phyloP scores from a whole-genome alignment of 2,329 filamentous ascomycete species.

The Scytalidium lignicola region DNA sequence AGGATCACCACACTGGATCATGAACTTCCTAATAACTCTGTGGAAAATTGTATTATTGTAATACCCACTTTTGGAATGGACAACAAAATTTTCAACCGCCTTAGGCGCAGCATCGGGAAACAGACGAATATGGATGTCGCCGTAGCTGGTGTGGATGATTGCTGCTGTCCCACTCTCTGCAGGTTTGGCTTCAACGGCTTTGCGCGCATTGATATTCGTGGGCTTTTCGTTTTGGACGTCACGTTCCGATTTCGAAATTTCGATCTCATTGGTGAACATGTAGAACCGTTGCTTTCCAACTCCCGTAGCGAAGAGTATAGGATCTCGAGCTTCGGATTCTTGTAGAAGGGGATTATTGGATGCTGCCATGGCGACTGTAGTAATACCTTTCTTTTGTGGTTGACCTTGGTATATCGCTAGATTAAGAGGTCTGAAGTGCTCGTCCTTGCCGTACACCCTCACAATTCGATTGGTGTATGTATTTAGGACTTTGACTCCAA shows the following conservation, averaged over 20 bases:
- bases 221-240: constrained; percentile 96
- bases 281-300: constrained; percentile 90
- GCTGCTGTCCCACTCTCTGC: constrained; percentile 73
- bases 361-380: constrained; percentile 95
- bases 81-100: constrained; percentile 95
- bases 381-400: constrained; percentile 86
- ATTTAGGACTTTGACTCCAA: constrained; percentile 93
- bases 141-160: constrained; percentile 85
- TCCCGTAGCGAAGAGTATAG: constrained; percentile 79
- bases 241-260: constrained; percentile 75
- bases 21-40: constrained; percentile 94
- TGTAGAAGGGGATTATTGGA: constrained; percentile 88
- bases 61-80: constrained; percentile 82
- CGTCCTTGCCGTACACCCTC: constrained; percentile 84
- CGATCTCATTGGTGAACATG: constrained; percentile 91
- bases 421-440: constrained; percentile 78
- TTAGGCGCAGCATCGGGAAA: constrained; percentile 92
- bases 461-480: constrained; percentile 90
- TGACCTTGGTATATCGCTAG: constrained; percentile 89
- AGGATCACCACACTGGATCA: constrained; percentile 88
- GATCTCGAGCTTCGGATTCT: constrained; percentile 85
- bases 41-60: constrained; percentile 99
- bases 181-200: constrained; percentile 52
- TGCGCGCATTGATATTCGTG: constrained; percentile 53
- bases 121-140: constrained; percentile 88